Evolutionary conservation across 345 rosid species (phyloP).

Genomic region (Moricandia moricandioides): DNA sequence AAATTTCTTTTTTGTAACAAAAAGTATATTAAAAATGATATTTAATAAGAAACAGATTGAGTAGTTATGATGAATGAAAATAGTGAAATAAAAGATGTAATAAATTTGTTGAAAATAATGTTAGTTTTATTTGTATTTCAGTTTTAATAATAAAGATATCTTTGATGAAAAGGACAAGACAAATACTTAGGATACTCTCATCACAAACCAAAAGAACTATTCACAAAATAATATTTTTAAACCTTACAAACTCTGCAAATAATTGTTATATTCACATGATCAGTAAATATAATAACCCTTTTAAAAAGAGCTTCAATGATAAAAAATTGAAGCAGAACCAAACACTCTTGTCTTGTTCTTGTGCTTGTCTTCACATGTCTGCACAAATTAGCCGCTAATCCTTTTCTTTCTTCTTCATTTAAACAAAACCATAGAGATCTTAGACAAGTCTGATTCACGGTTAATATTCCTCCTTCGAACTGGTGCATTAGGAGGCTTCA

Average conservation of each 20-base stretch:
- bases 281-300: slow-evolving; percentile 16
- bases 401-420: slow-evolving; percentile 19
- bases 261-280: slow-evolving; percentile 37
- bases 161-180: slow-evolving; percentile 8
- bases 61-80: too few relatives aligned
- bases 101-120: too few relatives aligned
- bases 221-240: too few relatives aligned
- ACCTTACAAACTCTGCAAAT: neutral
- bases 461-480: neutral
- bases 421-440: slow-evolving; percentile 31
- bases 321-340: slow-evolving; percentile 6
- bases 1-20: too few relatives aligned
- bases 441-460: slow-evolving; percentile 17
- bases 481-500: slow-evolving; percentile 35
- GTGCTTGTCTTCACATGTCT: slow-evolving; percentile 13
- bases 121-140: too few relatives aligned
- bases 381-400: slow-evolving; percentile 8
- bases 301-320: slow-evolving; percentile 12
- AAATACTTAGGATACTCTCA: slow-evolving; percentile 33
- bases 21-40: too few relatives aligned
- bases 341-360: slow-evolving; percentile 15
- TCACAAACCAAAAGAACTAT: too few relatives aligned
- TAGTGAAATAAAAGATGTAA: too few relatives aligned
- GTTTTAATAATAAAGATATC: too few relatives aligned
- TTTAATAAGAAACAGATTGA: too few relatives aligned